Percentiles rank a stretch among this genome's conserved stretches.
Evolutionary conservation across 129 eudicot species (phyloP).

Genomic region (Escallonia rubra): DNA sequence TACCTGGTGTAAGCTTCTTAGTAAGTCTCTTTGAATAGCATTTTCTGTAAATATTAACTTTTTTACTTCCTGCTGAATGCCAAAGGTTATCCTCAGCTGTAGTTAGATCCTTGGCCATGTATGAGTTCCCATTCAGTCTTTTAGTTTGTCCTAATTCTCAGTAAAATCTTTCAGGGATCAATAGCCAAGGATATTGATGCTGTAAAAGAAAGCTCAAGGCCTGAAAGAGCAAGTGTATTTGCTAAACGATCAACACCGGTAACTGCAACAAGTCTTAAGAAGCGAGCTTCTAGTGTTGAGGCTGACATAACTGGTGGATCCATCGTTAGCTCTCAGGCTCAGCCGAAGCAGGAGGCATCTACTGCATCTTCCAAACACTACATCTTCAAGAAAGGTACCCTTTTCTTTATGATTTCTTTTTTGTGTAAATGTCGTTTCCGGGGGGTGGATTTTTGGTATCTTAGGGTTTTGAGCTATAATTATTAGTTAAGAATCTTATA

Average conservation of each 20-base stretch:
- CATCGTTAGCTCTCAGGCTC: constrained; percentile 57
- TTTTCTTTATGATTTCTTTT: background rate
- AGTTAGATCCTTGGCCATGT: background rate
- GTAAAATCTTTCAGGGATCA: constrained; percentile 45
- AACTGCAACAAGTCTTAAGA: constrained; percentile 52
- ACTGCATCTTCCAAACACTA: constrained; percentile 79
- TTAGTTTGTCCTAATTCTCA: background rate
- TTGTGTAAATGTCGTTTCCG: background rate
- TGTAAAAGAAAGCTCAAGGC: constrained; percentile 54
- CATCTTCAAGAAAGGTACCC: constrained; percentile 71
- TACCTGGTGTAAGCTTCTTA: constrained; percentile 80
- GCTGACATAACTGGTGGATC: constrained; percentile 89
- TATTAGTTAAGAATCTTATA: background rate
- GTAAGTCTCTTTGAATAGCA: background rate
- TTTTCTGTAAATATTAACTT: background rate
- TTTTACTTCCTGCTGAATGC: background rate
- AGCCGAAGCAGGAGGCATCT: constrained; percentile 81
- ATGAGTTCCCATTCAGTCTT: too few relatives aligned
- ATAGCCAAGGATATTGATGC: constrained; percentile 50
- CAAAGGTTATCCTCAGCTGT: background rate
- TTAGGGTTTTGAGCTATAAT: background rate
- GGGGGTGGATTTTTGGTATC: constrained; percentile 2
- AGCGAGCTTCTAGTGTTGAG: constrained; percentile 86
- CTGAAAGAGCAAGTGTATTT: constrained; percentile 61
- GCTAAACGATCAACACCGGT: constrained; percentile 57